Evolutionary conservation across 805 yeast species (phyloP), one percentile per base, ranked within the genome.

Genomic region (Myxozyma lipomycoides): DNA sequence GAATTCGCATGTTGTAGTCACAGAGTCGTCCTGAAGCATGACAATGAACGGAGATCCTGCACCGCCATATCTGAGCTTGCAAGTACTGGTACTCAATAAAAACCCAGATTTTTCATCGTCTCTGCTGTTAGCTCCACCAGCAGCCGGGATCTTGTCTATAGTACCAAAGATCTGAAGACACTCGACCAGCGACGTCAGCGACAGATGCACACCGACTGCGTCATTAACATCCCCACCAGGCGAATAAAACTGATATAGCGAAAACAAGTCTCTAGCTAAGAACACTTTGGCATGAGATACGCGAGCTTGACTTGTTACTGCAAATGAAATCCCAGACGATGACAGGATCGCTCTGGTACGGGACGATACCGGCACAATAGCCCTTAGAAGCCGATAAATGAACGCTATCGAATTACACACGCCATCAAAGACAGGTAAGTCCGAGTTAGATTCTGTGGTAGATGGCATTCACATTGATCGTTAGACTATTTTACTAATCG

Each of bases 1-100:
- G 28, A 60, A 55, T 40, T 58, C 56, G 50, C 63, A 60, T 1
- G 54, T 53, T 19, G 63, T 60, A 3, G 59, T 57, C 28, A 56
- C 40, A 10, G 45, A 30, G 9, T 57, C 51, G 34, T 57, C 61
- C 35, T 55, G 52, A 17, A 55, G 46, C 59, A 55, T 52, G 1
- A 55, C 41, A 38, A 55, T 38, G 35, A 55, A 55, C n/a, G 51
- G 57, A 12, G 45, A 43, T 24, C 51, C 57, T 10, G 23, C 32
- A 5, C 34, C 26, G 12, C 32, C 38, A 32, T 55, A 55, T n/a
- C 53, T 43, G 41, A 55, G 4, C 35, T 55, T 55, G 43, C 59
- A 55, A 17, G 55, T 49, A 39, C 53, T 51, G 19, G 43, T 24
- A 1, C 53, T 43, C 5, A 44, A 23, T 4, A 51, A 23, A 18